Conservation (phyloP, 1,139 yeast genomes). For the Diutina mesorugosa region DNA sequence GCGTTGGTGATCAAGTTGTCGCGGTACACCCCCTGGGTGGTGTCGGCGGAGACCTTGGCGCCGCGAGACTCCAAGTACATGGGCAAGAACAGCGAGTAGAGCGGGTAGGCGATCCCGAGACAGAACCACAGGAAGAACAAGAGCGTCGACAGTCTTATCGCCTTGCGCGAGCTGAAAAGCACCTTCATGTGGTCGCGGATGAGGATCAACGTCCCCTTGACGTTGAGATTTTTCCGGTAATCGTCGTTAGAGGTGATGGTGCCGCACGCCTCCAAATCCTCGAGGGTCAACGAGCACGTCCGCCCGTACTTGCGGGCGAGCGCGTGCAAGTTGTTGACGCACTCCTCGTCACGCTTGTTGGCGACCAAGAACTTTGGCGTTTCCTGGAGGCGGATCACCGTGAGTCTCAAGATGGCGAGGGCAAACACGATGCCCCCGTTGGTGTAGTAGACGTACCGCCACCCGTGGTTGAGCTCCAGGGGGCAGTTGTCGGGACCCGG, state of each 20-base stretch:
- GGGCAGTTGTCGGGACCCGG: constrained; percentile 27
- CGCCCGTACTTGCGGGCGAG: constrained; percentile 32
- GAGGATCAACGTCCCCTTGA: constrained; percentile 6
- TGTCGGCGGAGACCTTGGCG: constrained; percentile 8
- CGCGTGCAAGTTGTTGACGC: constrained; percentile 19
- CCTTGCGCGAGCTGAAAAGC: constrained; percentile 24
- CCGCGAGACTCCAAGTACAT: constrained; percentile 27
- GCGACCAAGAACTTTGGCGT: constrained; percentile 46
- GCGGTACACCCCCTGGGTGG: constrained; percentile 31
- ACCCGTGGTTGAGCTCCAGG: constrained; percentile 36
- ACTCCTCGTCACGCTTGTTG: constrained; percentile 40
- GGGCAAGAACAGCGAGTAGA: constrained; percentile 39
- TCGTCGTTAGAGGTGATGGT: constrained; percentile 12
- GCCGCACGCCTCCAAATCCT: constrained; percentile 32
- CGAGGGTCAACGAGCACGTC: constrained; percentile 28
- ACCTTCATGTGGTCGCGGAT: constrained; percentile 15
- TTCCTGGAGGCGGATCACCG: constrained; percentile 35
- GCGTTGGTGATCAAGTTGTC: constrained; percentile 39
- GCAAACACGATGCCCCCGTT: constrained; percentile 40
- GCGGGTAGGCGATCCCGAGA: constrained; percentile 38
- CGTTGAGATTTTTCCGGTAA: constrained; percentile 4
- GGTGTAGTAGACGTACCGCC: constrained; percentile 46
- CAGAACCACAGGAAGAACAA: constrained; percentile 24
- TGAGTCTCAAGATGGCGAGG: constrained; percentile 33
- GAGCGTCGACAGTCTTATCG: constrained; percentile 26